phyloP scores from a whole-genome alignment of 2,329 filamentous ascomycete species.

The Pseudonectria buxi region DNA sequence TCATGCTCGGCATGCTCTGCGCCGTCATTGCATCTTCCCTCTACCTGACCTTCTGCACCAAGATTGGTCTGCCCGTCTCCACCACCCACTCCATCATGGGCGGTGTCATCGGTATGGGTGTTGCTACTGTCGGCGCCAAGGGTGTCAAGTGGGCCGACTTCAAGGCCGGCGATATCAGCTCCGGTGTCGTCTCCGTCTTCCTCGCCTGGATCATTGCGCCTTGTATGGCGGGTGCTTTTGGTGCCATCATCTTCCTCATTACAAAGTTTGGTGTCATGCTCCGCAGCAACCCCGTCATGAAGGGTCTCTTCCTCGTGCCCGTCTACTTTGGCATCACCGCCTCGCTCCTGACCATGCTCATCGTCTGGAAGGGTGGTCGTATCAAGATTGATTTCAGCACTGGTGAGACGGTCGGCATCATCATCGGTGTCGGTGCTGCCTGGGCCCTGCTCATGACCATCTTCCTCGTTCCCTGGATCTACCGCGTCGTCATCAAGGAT shows the following conservation, averaged over 20 bases:
- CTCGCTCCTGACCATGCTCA: slow-evolving; percentile 51
- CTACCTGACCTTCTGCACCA: slow-evolving; percentile 51
- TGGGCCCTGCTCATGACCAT: slow-evolving; percentile 40
- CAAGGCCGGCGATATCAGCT: slow-evolving; percentile 29
- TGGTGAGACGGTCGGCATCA: slow-evolving; percentile 43
- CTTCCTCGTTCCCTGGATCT: slow-evolving; percentile 54
- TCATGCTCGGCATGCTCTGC: slow-evolving; percentile 55
- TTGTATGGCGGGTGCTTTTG: slow-evolving; percentile 47
- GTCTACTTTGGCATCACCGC: slow-evolving; percentile 52
- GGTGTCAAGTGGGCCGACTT: slow-evolving; percentile 50
- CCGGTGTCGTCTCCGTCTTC: slow-evolving; percentile 47
- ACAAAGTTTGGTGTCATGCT: slow-evolving; percentile 54
- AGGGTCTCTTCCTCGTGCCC: slow-evolving; percentile 46
- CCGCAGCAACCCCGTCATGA: slow-evolving; percentile 45
- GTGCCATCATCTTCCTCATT: slow-evolving; percentile 47
- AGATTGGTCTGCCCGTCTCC: slow-evolving; percentile 50
- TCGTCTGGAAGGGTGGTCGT: slow-evolving; percentile 49
- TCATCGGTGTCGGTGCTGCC: slow-evolving; percentile 45
- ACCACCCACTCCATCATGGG: slow-evolving; percentile 58
- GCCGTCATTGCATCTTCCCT: slow-evolving; percentile 46
- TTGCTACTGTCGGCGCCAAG: slow-evolving; percentile 44
- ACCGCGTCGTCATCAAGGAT: slow-evolving; percentile 50
- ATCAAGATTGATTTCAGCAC: slow-evolving; percentile 33
- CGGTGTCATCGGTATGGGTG: slow-evolving; percentile 53
- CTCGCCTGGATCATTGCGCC: slow-evolving; percentile 57